A percentile compares a stretch with the other conserved stretches of the same genome.
phyloP scores from a whole-genome alignment of 2,329 filamentous ascomycete species.

The Phialocephala sp. region DNA sequence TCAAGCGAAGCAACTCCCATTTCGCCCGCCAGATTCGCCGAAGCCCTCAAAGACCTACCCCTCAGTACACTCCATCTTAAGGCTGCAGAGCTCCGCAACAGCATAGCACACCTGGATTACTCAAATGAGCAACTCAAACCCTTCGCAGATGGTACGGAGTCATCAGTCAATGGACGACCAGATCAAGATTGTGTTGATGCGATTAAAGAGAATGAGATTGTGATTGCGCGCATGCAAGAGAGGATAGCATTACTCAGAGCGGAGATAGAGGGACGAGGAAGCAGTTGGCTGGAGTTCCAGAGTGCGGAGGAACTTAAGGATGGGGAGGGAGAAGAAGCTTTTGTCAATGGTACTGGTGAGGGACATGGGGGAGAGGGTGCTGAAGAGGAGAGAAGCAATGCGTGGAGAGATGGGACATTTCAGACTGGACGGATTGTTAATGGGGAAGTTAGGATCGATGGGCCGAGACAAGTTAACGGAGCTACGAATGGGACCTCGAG shows the following conservation, averaged over 20 bases:
- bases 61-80: slow-evolving; percentile 71
- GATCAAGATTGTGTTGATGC: slow-evolving; percentile 77
- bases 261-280: slow-evolving; percentile 64
- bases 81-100: slow-evolving; percentile 76
- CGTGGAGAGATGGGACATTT: slow-evolving; percentile 70
- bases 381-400: slow-evolving; percentile 32
- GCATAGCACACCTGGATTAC: slow-evolving; percentile 73
- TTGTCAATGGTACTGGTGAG: slow-evolving; percentile 34
- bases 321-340: slow-evolving; percentile 37
- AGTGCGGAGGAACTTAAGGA: slow-evolving; percentile 51
- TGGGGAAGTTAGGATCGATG: slow-evolving; percentile 55
- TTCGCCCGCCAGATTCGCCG: slow-evolving; percentile 65
- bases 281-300: slow-evolving; percentile 62
- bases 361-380: slow-evolving; percentile 16
- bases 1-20: slow-evolving; percentile 69
- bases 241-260: slow-evolving; percentile 66
- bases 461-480: slow-evolving; percentile 20
- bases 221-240: slow-evolving; percentile 71
- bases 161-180: slow-evolving; percentile 46
- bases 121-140: slow-evolving; percentile 76
- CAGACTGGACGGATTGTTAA: slow-evolving; percentile 62
- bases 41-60: slow-evolving; percentile 70
- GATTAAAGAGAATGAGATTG: slow-evolving; percentile 72
- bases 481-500: slow-evolving; percentile 24
- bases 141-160: slow-evolving; percentile 57